Base-by-base conservation (phyloP, 345 rosid species). In the Eucalyptus shirleyi region DNA sequence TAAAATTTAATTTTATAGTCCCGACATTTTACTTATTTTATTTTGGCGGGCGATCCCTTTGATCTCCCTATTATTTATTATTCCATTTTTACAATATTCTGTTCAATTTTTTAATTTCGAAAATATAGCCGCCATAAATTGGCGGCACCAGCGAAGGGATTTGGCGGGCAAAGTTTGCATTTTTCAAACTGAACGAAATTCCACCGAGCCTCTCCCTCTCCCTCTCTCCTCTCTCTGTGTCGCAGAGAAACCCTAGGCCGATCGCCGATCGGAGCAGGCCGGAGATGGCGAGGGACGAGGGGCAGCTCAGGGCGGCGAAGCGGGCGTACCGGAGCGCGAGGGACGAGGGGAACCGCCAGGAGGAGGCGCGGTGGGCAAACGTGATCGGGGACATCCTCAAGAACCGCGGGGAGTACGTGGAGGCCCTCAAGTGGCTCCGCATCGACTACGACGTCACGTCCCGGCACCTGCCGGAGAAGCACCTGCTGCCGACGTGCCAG, bases 351-450 rank as follows among this genome's bases (percentile, higher is more conserved):
- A 94, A 98, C 92, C 88, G 95, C 50, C 93, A 93, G 86, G 99
- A 98, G 94, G 98, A 98, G 88, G 99, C 98, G 86, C 93, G 96
- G 87, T 97, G 99, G 99, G 99, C 99, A 4, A 98, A 98, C 87
- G 92, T 95, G 87, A 94, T 96, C 50, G 98, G 99, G 19, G 94
- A 96, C 90, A 91, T 95, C 30, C 94, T 95, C 53, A 97, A 98
- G 95, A 96, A 95, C 89, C 89, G 92, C 55, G 99, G 99, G 5
- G 99, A 98, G 93, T 97, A 98, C 92, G 98, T 96, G 26, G 95
- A 96, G 89, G 98, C 99, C 51, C 95, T 96, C 91, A 93, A 88
- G 89, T 98, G 99, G 99, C 92, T 97, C 50, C 95, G 98, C 4
- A 91, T 94, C 88, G 99, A 98, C 92, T 96, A 96, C 90, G 96